Percentiles rank a stretch among this genome's conserved stretches.
Conservation (phyloP, 805 yeast genomes). For the Candida ulmi region DNA sequence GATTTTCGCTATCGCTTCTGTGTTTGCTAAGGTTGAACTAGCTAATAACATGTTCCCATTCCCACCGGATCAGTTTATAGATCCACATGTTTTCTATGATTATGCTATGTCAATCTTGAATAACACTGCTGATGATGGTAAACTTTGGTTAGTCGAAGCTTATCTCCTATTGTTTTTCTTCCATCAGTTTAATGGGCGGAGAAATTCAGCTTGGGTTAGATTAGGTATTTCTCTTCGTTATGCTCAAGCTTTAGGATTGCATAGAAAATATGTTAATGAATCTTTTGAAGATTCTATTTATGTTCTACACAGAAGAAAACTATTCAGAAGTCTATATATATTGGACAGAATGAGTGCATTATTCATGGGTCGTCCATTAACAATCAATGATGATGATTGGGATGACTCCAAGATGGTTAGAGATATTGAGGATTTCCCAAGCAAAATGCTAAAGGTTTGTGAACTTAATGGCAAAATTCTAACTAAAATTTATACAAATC, state of each 20-base stretch:
- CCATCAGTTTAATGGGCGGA: constrained; percentile 34
- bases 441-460: constrained; percentile 25
- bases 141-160: constrained; percentile 37
- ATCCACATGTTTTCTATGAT: constrained; percentile 30
- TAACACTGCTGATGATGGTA: constrained; percentile 32
- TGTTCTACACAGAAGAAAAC: constrained; percentile 26
- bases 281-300: constrained; percentile 25
- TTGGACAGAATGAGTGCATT: constrained; percentile 30
- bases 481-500: constrained; percentile 27
- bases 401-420: constrained; percentile 26
- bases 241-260: constrained; percentile 38
- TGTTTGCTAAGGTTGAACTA: constrained; percentile 29
- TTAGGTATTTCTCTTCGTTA: constrained; percentile 36
- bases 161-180: constrained; percentile 34
- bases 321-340: constrained; percentile 30
- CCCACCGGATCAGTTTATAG: constrained; percentile 16
- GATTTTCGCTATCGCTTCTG: constrained; percentile 35
- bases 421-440: constrained; percentile 23
- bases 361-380: constrained; percentile 32
- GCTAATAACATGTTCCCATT: constrained; percentile 21
- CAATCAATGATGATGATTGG: constrained; percentile 33
- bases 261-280: constrained; percentile 33
- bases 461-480: constrained; percentile 27
- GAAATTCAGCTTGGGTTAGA: constrained; percentile 38
- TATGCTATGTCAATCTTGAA: constrained; percentile 28